Evolutionary conservation across 106 monocot genomes (phyloP), one percentile per base, ranked within the genome.

Genomic region (Posidonia australis): DNA sequence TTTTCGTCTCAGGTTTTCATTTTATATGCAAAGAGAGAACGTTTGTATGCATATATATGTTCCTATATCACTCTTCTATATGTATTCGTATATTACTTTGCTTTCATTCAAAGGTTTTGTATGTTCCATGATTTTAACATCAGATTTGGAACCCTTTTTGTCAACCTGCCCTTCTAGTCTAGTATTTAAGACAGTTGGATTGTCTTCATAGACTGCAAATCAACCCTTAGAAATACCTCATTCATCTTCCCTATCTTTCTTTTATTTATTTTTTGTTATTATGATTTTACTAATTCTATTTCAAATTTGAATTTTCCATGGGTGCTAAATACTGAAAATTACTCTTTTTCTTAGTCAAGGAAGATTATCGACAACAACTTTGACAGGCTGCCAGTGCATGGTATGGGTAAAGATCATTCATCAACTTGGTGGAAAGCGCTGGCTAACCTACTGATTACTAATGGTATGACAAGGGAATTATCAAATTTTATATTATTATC

Each of bases 381-480:
- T 77, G 98, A 98, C 44, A 83, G 87, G 70, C 82, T 98, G 65
- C 81, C 84, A 63, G 31, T 76, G 41, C 83, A 98, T 80, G 90
- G 98, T 2, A 74, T 83, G 31, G 98, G 98, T 54, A 98, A 79
- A 85, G 73, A 79, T 48, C 69, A 83, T 74, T 80, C 98, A 46
- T 10, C 82, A 7, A 83, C 42, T 76, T 98, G 98, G 98, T 98
- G 98, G 91, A 98, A 98, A 77, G 80, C 87, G 72, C 77, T 98
- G 67, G 90, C 72, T 71, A 80, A 69, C 19, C 75, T 80, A 44
- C 76, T 98, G 64, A 73, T 85, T 73, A 42, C 77, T 64, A 66
- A 91, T 76, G 98, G 98, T 98, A 69, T 28, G 11, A 22, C 22
- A 23, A 53, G 1, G 21, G n/a, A 20, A 14, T 5, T 53, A 53